Evolutionary conservation across 169 alveolate genomes (phyloP).

Genomic region (Babesia caballi): DNA sequence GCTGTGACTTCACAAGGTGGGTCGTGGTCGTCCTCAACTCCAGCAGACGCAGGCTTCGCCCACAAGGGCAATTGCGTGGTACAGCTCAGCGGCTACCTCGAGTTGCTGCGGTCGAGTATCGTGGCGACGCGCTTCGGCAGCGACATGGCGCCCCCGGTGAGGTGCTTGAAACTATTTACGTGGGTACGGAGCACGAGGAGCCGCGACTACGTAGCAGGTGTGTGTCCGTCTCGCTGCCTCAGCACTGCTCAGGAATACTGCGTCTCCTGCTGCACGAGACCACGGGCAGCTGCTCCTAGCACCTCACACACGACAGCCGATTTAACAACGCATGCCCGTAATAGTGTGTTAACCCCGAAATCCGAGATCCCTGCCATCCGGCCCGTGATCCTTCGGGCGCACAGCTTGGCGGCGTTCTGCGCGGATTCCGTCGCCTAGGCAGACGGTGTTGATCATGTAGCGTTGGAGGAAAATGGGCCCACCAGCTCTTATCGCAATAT

Average conservation of each 20-base stretch:
- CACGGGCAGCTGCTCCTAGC: neutral
- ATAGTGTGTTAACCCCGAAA: too few species aligned
- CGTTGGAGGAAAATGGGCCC: neutral
- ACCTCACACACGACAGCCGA: neutral
- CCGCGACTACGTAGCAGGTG: constrained; percentile 14
- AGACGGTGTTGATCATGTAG: neutral
- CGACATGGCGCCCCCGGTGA: neutral
- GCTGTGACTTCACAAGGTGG: constrained; percentile 46
- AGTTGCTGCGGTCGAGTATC: constrained; percentile 4
- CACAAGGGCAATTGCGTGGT: constrained; percentile 32
- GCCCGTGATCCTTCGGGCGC: too few species aligned
- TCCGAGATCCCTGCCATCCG: too few species aligned
- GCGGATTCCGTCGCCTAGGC: too few species aligned
- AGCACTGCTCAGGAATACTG: constrained; percentile 2
- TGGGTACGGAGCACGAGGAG: constrained; percentile 19
- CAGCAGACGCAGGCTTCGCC: neutral
- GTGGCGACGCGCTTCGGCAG: neutral
- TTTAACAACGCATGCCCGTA: too few species aligned
- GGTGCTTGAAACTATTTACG: neutral
- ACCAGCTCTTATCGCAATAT: constrained; percentile 20
- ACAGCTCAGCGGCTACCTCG: constrained; percentile 7
- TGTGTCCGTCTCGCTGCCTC: neutral
- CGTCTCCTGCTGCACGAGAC: neutral
- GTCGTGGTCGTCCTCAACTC: neutral
- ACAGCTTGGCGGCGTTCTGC: too few species aligned